Evolutionary conservation across 2,329 filamentous ascomycete species (phyloP), one percentile per base, ranked within the genome.

Genomic region (Neofusicoccum kwambonambiense): DNA sequence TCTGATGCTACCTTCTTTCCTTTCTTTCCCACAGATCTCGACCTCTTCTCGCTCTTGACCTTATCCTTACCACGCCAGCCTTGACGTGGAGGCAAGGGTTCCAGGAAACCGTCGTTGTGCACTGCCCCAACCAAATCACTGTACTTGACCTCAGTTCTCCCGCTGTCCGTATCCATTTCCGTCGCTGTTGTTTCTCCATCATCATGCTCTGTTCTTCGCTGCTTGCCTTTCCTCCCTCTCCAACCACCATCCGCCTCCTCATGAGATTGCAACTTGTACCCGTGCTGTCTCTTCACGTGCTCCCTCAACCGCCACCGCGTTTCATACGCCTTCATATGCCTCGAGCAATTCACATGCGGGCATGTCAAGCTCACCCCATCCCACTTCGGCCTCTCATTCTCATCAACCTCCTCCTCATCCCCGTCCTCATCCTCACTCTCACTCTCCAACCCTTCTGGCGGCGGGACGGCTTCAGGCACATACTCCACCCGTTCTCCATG

Each of bases 61-160:
- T 3, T 3, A 13, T 58, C 42, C 9, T 15, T 45, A 17, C 15
- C 15, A 9, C 42, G 19, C 56, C 56, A 60, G 6, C 56, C 56
- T 4, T 13, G 41, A 8, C 56, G 56, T 34, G 22, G 3, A n/a
- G 19, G 15, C 27, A 60, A 7, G 9, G 56, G 42, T 15, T 81
- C 79, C 69, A 92, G 69, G 70, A 90, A 92, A 0, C 89, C 87
- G 73, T 92, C 89, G 1, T 87, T 83, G 69, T 91, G 89, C 19
- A 91, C 86, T 0, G 82, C 88, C 0, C 88, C 89, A 8, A 81
- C 69, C 70, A 87, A 15, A 11, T 63, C 50, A 11, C n/a, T 6
- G 35, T 47, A 11, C 42, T 35, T 37, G n/a, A 4, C 31, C 3
- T 17, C 27, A 31, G 6, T 7, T 31, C 6, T 15, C 34, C 15